These are phyloP conservation scores for Rhodamnia argentea DNA, from an alignment of 345 rosid species.

Conservation along the genomic window DNA sequence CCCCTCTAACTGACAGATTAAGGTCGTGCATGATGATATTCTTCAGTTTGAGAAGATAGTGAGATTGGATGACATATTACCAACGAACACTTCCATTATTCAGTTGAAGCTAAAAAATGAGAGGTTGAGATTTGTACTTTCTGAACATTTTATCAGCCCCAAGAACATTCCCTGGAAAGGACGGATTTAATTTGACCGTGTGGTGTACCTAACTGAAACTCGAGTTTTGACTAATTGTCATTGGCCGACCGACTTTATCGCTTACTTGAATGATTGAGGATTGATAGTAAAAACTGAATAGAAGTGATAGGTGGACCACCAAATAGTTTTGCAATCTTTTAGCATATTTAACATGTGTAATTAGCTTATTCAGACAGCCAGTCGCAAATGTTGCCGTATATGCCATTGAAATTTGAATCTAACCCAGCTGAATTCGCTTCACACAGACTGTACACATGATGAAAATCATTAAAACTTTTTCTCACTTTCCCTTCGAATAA, in stretches of 20 bases:
- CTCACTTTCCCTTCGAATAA: background rate
- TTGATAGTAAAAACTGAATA: background rate
- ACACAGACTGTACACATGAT: background rate
- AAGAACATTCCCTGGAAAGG: background rate
- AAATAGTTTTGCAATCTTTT: background rate
- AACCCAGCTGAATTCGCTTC: background rate
- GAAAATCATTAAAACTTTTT: background rate
- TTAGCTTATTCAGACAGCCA: background rate
- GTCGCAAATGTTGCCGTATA: background rate
- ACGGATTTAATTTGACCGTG: background rate
- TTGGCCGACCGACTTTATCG: background rate
- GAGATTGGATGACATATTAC: background rate
- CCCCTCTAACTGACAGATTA: background rate
- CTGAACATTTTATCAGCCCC: too few species aligned
- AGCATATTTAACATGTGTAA: background rate
- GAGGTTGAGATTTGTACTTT: background rate
- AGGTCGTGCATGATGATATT: background rate
- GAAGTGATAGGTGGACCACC: background rate
- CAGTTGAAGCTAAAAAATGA: background rate
- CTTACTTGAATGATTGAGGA: background rate
- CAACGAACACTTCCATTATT: background rate
- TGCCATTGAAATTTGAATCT: background rate
- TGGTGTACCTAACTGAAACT: background rate
- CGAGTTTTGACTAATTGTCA: background rate
- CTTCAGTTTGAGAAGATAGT: background rate